A percentile compares a stretch with the other conserved stretches of the same genome.
Evolutionary conservation across 1,139 yeast genomes (phyloP).

Genomic region (Tardiomyces depauwii): DNA sequence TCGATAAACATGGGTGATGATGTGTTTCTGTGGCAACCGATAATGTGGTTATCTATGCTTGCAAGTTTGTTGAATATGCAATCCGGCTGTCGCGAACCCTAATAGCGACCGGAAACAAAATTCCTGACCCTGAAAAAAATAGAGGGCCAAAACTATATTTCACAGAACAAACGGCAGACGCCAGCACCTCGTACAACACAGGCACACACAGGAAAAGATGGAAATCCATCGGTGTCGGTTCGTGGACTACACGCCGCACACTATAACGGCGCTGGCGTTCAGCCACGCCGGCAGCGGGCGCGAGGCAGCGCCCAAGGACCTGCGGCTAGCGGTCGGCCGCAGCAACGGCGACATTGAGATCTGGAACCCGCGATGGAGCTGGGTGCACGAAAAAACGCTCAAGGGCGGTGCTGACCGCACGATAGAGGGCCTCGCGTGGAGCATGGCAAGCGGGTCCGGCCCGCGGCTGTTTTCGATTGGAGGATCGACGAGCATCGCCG

Average conservation of each 20-base stretch:
- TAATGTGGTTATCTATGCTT: too few species aligned
- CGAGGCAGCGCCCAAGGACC: conserved; percentile 42
- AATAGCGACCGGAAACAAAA: too few species aligned
- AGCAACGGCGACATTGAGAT: conserved; percentile 92
- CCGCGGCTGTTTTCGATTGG: conserved; percentile 85
- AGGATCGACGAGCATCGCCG: conserved; percentile 83
- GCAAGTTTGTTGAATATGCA: too few species aligned
- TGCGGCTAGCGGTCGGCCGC: conserved; percentile 85
- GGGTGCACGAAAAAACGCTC: conserved; percentile 49
- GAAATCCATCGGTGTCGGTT: conserved; percentile 88
- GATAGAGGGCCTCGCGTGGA: conserved; percentile 86
- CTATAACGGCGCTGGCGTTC: conserved; percentile 74
- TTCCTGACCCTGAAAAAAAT: background rate
- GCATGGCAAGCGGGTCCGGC: conserved; percentile 29
- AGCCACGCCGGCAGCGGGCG: conserved; percentile 28
- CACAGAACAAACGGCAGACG: too few species aligned
- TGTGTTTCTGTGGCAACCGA: too few species aligned
- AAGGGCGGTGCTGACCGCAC: conserved; percentile 77
- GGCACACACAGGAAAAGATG: conserved; percentile 33
- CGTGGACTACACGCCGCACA: conserved; percentile 80
- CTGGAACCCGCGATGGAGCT: conserved; percentile 73
- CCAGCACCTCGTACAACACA: too few species aligned
- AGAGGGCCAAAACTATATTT: too few species aligned
- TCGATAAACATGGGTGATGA: too few species aligned
- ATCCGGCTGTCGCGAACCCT: too few species aligned